Evolutionary conservation across 805 yeast genomes (phyloP), one percentile per base, ranked within the genome.

Genomic region (Nakazawaea populi): DNA sequence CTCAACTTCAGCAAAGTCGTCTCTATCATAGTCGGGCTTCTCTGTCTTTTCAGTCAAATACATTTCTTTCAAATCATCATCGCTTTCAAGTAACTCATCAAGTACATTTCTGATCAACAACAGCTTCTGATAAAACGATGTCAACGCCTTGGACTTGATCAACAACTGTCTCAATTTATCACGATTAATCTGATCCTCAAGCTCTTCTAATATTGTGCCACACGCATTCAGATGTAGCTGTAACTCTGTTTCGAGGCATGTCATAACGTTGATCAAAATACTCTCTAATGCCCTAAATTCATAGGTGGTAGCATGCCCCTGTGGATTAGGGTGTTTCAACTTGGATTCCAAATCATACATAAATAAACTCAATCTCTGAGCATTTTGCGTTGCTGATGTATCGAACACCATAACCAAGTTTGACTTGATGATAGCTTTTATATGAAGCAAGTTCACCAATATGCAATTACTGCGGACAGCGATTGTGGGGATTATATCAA

Each of bases 401-500:
- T 94, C 98, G 66, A 94, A 94, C 1, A 94, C 77, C 68, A 87
- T 76, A 8, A 94, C 95, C 55, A 76, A 72, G 59, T 92, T 89
- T 41, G 80, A 76, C 59, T 86, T 87, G n/a, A 94, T 80, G 44
- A 94, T 73, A 1, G 97, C 98, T 56, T 94, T 86, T 46, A 94
- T 89, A 63, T 91, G 94, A 38, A 94, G 69, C 60, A 94, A 68
- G 62, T 90, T 91, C 46, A 94, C 82, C 49, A 94, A 71, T 18
- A 92, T 87, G 48, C 95, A 85, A 55, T 79, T 78, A 29, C 79
- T 75, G 53, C 97, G 76, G 27, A 90, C 89, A 53, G 91, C 83
- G 44, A 94, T 85, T 18, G 89, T 82, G 0, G 99, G 99, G 3
- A 91, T 91, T 24, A 92, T 88, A 65, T 89, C 96, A 49, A 80